Percentiles rank a stretch among this genome's conserved stretches.
Evolutionary conservation across 176 grass and related monocot species (phyloP).

Genomic region (Raddia distichophylla): DNA sequence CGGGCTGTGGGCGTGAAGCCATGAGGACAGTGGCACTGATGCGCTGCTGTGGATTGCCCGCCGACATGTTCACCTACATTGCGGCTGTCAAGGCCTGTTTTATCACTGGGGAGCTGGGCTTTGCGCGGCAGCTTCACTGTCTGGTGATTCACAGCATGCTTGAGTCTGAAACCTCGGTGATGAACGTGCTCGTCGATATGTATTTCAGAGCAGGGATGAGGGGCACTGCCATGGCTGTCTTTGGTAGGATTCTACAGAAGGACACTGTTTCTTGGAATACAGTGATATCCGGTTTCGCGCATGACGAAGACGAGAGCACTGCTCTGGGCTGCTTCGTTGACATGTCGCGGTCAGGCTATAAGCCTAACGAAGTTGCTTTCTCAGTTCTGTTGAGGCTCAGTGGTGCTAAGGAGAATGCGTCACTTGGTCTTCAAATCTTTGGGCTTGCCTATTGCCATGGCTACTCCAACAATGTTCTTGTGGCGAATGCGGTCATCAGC

Average conservation of each 20-base stretch:
- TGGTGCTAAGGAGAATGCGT: slow-evolving; percentile 36
- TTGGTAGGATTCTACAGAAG: slow-evolving; percentile 39
- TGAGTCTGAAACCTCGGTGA: slow-evolving; percentile 46
- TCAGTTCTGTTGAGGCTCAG: slow-evolving; percentile 49
- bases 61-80: slow-evolving; percentile 54
- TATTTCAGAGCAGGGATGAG: slow-evolving; percentile 50
- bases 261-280: slow-evolving; percentile 70
- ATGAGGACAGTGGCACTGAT: slow-evolving; percentile 26
- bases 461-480: slow-evolving; percentile 47
- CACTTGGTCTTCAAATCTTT: slow-evolving; percentile 54
- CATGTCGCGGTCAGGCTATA: slow-evolving; percentile 41
- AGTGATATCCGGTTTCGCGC: slow-evolving; percentile 35
- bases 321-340: slow-evolving; percentile 34
- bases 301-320: slow-evolving; percentile 39
- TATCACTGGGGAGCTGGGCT: background rate
- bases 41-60: slow-evolving; percentile 7
- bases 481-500: slow-evolving; percentile 58
- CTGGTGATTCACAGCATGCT: slow-evolving; percentile 47
- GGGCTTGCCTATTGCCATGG: slow-evolving; percentile 49
- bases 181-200: slow-evolving; percentile 55
- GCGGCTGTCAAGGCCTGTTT: slow-evolving; percentile 48
- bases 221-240: slow-evolving; percentile 36
- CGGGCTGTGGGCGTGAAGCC: slow-evolving; percentile 16
- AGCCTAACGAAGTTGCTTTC: slow-evolving; percentile 54
- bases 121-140: slow-evolving; percentile 39